Conservation (phyloP, 164 flowering plant species). For the Magnolia sinica region DNA sequence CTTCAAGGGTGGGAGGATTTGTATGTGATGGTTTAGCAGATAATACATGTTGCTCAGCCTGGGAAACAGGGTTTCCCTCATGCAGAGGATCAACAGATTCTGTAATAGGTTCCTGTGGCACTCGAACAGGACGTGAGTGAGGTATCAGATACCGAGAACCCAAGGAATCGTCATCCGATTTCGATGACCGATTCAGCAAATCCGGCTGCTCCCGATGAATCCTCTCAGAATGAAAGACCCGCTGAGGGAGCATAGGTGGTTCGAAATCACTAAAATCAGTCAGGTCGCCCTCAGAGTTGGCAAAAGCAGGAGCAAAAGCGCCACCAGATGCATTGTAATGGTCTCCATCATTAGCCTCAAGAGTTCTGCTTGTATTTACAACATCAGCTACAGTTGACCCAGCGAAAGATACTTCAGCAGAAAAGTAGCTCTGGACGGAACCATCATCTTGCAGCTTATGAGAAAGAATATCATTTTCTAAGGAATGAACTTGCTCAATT, state of each 20-base stretch:
- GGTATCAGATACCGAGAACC: conserved; percentile 48
- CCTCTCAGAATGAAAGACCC: conserved; percentile 63
- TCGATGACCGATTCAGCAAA: conserved; percentile 54
- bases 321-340: conserved; percentile 26
- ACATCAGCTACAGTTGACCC: conserved; percentile 22
- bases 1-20: conserved; percentile 33
- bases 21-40: conserved; percentile 21
- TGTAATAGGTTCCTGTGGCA: conserved; percentile 28
- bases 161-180: conserved; percentile 78
- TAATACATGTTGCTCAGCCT: conserved; percentile 24
- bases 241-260: conserved; percentile 44
- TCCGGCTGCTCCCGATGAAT: conserved; percentile 65
- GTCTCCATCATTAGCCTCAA: conserved; percentile 33
- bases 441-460: conserved; percentile 26
- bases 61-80: conserved; percentile 24
- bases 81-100: conserved; percentile 41
- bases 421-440: conserved; percentile 15
- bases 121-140: conserved; percentile 35
- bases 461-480: conserved; percentile 28
- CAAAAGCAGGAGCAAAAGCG: conserved; percentile 25
- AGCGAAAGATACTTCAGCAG: conserved; percentile 26
- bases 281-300: conserved; percentile 40
- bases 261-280: conserved; percentile 42
- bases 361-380: conserved; percentile 21
- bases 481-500: conserved; percentile 19